These are phyloP conservation scores for Beta vulgaris DNA, from an alignment of 148 eudicot species.

Conservation along the genomic window DNA sequence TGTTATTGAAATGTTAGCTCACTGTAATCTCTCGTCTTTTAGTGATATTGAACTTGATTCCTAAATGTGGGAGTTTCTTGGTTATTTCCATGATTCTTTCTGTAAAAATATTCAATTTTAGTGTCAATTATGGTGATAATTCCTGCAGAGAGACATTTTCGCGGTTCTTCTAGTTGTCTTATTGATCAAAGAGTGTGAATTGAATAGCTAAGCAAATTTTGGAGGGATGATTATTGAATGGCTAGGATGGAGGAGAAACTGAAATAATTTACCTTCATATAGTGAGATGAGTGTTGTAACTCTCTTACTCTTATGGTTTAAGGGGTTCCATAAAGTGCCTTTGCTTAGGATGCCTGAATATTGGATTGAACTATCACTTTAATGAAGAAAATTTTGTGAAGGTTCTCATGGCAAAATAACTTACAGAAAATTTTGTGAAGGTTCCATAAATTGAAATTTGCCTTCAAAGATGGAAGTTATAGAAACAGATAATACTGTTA, in stretches of 20 bases:
- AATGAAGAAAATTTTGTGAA: too few species aligned
- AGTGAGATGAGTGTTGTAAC: not conserved
- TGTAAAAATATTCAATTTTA: not conserved
- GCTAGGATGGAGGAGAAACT: not conserved
- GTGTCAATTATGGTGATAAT: not conserved
- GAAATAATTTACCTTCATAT: too few species aligned
- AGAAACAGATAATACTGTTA: conserved; percentile 33
- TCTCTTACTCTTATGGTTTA: not conserved
- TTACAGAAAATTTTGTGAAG: too few species aligned
- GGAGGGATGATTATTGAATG: not conserved
- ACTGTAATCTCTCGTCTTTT: too few species aligned
- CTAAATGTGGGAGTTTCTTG: conserved; percentile 2
- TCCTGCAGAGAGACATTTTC: not conserved
- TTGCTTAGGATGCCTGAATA: too few species aligned
- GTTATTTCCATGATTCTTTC: not conserved
- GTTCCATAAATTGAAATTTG: too few species aligned
- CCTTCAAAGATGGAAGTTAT: conserved; percentile 19
- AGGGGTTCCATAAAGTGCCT: too few species aligned
- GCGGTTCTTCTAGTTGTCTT: not conserved
- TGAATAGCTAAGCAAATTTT: not conserved
- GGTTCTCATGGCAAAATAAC: too few species aligned
- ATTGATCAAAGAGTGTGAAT: not conserved
- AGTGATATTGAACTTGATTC: too few species aligned
- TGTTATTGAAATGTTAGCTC: too few species aligned
- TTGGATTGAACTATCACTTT: too few species aligned